Conservation (phyloP, 805 yeast species). For the Hanseniaspora nectarophila region DNA sequence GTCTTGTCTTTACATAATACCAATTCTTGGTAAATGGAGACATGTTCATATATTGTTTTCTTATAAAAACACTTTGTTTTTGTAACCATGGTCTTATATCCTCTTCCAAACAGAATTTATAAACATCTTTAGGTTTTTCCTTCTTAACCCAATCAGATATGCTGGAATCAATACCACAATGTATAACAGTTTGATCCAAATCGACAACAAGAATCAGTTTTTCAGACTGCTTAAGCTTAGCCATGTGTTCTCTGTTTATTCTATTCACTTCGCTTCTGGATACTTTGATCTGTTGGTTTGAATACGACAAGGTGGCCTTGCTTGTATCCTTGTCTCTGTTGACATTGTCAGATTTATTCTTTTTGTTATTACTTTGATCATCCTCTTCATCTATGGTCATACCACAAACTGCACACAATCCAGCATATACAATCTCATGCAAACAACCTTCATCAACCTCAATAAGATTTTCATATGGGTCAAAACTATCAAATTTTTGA, state of each 20-base stretch:
- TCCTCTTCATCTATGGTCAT: conserved; percentile 55
- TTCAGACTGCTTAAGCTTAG: conserved; percentile 45
- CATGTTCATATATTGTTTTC: conserved; percentile 43
- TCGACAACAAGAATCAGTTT: conserved; percentile 88
- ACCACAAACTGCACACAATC: conserved; percentile 89
- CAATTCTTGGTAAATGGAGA: conserved; percentile 42
- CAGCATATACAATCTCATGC: conserved; percentile 89
- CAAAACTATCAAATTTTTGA: conserved; percentile 1
- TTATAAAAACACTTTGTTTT: conserved; percentile 38
- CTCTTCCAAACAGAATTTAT: conserved; percentile 65
- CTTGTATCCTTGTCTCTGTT: conserved; percentile 18
- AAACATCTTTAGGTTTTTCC: conserved; percentile 73
- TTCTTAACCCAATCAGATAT: conserved; percentile 94
- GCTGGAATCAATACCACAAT: conserved; percentile 87
- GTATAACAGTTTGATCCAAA: conserved; percentile 92
- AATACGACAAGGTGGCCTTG: conserved; percentile 72
- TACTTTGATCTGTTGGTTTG: conserved; percentile 69
- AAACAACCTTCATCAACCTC: conserved; percentile 70
- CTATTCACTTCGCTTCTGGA: conserved; percentile 76
- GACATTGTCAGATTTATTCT: background rate
- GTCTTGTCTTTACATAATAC: conserved; percentile 87
- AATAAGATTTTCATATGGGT: conserved; percentile 29
- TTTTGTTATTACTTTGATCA: conserved; percentile 56
- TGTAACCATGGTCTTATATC: conserved; percentile 30
- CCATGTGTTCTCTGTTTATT: conserved; percentile 58